Conservation (phyloP, 2,329 filamentous ascomycete genomes). For the Calonectria multiphialidica region DNA sequence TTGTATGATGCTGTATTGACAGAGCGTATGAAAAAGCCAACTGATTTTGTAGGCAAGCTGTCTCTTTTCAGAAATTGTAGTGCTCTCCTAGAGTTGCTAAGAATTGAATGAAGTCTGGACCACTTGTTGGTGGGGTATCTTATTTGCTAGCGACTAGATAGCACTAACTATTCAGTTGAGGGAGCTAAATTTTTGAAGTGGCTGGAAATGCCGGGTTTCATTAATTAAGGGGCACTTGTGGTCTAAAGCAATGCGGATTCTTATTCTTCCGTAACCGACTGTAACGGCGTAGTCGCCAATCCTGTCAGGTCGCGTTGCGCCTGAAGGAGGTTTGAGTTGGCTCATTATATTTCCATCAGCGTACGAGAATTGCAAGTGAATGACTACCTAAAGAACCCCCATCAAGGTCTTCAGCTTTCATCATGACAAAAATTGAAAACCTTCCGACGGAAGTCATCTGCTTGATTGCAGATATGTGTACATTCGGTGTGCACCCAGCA, state of each 20-base stretch:
- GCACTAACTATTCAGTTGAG: not conserved
- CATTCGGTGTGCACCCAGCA: not conserved
- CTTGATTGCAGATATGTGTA: constrained; percentile 15
- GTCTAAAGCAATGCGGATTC: not conserved
- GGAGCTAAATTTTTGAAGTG: not conserved
- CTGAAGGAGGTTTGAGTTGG: not conserved
- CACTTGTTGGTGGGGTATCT: not conserved
- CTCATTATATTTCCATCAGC: not conserved
- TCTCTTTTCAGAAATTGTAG: no score
- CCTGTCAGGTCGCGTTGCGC: not conserved
- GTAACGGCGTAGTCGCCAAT: not conserved
- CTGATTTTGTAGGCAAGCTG: no score
- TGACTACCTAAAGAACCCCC: not conserved
- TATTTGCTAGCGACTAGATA: not conserved
- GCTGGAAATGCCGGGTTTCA: not conserved
- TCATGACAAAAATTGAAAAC: constrained; percentile 5
- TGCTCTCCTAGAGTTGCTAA: no score
- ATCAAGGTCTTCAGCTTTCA: not conserved
- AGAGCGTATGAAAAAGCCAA: no score
- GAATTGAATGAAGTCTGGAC: not conserved
- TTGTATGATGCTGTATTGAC: no score
- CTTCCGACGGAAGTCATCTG: constrained; percentile 12
- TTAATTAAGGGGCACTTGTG: not conserved
- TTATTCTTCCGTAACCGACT: not conserved
- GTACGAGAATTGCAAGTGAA: not conserved